Base-by-base conservation (phyloP, 495 filamentous ascomycete species). In the Sordaria brevicollis region DNA sequence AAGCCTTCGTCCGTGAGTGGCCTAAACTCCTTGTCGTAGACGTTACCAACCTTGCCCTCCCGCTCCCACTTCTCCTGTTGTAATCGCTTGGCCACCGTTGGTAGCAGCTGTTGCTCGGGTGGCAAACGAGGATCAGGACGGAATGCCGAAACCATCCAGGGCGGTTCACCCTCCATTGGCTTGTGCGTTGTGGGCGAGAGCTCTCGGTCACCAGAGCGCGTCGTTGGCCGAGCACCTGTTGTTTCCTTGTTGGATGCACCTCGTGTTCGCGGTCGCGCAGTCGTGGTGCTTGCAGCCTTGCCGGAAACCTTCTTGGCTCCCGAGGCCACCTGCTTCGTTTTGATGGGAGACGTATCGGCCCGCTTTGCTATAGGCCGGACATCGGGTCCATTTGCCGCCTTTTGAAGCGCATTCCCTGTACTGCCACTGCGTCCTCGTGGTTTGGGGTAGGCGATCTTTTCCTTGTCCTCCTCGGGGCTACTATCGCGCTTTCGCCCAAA, bases 51-150 rank as follows among this genome's bases (percentile, higher is more conserved):
- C 67, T 91, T 91, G 66, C 93, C 93, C 80, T 97, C 93, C 73
- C 89, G 89, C 80, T 93, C 93, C 93, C 92, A 96, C 76, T 95
- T 92, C 78, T 97, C 92, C 83, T 97, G 95, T 76, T 93, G 90
- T 80, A 98, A 85, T 71, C 91, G 87, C 74, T 90, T 95, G 43
- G 95, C 95, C 70, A 97, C 92, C 0, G 95, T 99, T 3, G 95
- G 95, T 19, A 99, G 87, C 67, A 99, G 87, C 77, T 99, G 95
- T 78, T 98, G 91, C 69, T 99, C 95, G 13, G 93, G 95, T 41
- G 95, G 95, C 15, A 99, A 86, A 41, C 93, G 89, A 39, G 95
- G 95, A 77, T 99, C 95, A 3, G 95, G 96, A 75, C 95, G 96
- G 78, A 97, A 99, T 83, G 96, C 95, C 0, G 90, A 90, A 19